Base-by-base conservation (phyloP, 805 yeast species). In the Cyberlindnera samutprakarnensis region DNA sequence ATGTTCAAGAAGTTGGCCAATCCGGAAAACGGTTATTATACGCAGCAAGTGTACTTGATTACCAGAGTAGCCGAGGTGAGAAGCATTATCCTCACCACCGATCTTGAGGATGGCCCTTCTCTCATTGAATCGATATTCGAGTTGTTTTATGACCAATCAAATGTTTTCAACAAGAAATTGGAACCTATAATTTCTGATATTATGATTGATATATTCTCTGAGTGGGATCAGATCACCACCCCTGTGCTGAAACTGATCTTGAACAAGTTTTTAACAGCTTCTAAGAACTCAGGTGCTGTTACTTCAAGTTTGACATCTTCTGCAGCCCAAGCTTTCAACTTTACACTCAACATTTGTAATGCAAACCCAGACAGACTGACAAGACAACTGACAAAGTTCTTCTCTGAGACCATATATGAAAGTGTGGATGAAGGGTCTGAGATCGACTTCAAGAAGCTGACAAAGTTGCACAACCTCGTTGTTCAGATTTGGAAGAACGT, bases 41-140 rank as follows among this genome's bases (percentile, higher is more conserved):
- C 66, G 5, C 84, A 81, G 44, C 77, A 76, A 37, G 65, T 74
- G 19, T 75, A 81, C 42, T 49, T 86, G 22, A 57, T 86, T 37
- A 78, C 80, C 14, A 65, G 77, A 33, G 54, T 87, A 15, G 77
- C 87, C 0, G 92, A 82, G 49, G 84, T 80, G 10, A 69, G 87
- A 50, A 75, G 87, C 13, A 71, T 79, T 23, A 78, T 83, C 11
- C 60, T 86, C 23, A 68, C 83, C 12, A 73, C 90, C 0, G 96
- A 86, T 51, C 61, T 86, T 15, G 80, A 84, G 2, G 72, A 73
- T 33, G 61, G 83, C 1, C 72, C 68, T 18, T 53, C 58, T 14
- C 55, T 85, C 26, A 66, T 81, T 11, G 70, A 68, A 28, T 46
- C 51, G 6, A 47, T 81, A 4, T 86, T 88, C 49, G 65, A 70